These are phyloP conservation scores for Nannizziopsis barbatae DNA, from an alignment of 2,329 filamentous ascomycete species.

Conservation along the genomic window DNA sequence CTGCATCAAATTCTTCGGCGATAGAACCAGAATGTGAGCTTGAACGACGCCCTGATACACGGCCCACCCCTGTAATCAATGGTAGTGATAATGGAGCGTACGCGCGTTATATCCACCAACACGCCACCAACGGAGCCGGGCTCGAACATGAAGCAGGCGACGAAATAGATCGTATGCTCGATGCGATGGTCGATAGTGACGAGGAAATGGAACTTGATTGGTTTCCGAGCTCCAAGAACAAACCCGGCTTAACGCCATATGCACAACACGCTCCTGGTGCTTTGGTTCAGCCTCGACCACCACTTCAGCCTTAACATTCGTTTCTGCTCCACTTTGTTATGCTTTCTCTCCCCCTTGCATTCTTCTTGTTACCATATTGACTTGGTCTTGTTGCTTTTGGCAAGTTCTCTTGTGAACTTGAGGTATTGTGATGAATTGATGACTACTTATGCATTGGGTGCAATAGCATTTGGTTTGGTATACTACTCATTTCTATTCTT, in stretches of 20 bases:
- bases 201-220: slow-evolving; percentile 19
- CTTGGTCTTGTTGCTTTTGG: background rate
- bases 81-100: slow-evolving; percentile 16
- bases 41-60: background rate
- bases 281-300: slow-evolving; percentile 1
- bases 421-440: background rate
- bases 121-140: slow-evolving; percentile 4
- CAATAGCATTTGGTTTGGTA: background rate
- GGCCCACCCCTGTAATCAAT: slow-evolving; percentile 14
- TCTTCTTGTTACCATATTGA: slow-evolving; percentile 10
- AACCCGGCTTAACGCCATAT: background rate
- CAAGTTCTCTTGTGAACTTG: background rate
- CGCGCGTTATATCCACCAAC: background rate
- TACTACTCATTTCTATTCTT: background rate
- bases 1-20: slow-evolving; percentile 15
- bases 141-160: slow-evolving; percentile 18
- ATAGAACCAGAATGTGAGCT: slow-evolving; percentile 13
- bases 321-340: background rate
- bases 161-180: slow-evolving; percentile 23
- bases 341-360: background rate
- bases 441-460: slow-evolving; percentile 5
- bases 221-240: slow-evolving; percentile 6
- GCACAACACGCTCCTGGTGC: background rate
- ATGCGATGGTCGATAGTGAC: slow-evolving; percentile 20
- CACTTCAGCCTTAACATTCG: slow-evolving; percentile 1